Evolutionary conservation across 441 rosid genomes (phyloP), one percentile per base, ranked within the genome.

Genomic region (Gossypium gossypioides): DNA sequence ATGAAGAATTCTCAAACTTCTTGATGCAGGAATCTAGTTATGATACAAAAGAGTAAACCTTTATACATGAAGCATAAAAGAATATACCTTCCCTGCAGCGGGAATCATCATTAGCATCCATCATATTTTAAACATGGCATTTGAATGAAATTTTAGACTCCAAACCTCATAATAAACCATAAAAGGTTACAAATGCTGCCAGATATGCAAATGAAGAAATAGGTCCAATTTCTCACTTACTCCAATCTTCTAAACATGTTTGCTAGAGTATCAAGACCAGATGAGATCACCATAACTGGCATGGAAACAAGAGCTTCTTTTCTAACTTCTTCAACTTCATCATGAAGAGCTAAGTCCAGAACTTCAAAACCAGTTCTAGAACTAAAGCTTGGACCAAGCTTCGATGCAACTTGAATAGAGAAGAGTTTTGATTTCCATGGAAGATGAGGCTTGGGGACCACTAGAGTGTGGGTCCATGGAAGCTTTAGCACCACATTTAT

Each of bases 311-410:
- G 77, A 75, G 93, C 89, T 76, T 90, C 92, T 81, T 77, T 84
- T 80, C 92, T 87, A 74, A 93, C 97, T 78, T 91, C 91, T 75
- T 91, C 97, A 72, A 79, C 86, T 77, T 85, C 87, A 85, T 93
- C 98, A 68, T 70, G 77, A 78, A 90, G 87, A 75, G 96, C 89
- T 76, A 79, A 68, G 77, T 87, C 92, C 78, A 93, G 75, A 72
- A 96, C 82, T 78, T 89, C 91, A 71, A 84, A 78, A 85, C 71
- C 77, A 81, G 63, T 77, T 81, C 68, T 91, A 55, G 77, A 78
- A 58, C 65, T 77, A 37, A 84, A 82, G 67, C 64, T 76, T 71
- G 77, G 77, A 56, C 93, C 92, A 76, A 93, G 87, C 85, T 84
- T 91, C 75, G 96, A 83, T 71, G 85, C 76, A 72, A 93, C 88